Percentiles rank a stretch among this genome's conserved stretches.
Evolutionary conservation across 352 stramenopile genomes (phyloP).

Genomic region (Globisporangium ultimum): DNA sequence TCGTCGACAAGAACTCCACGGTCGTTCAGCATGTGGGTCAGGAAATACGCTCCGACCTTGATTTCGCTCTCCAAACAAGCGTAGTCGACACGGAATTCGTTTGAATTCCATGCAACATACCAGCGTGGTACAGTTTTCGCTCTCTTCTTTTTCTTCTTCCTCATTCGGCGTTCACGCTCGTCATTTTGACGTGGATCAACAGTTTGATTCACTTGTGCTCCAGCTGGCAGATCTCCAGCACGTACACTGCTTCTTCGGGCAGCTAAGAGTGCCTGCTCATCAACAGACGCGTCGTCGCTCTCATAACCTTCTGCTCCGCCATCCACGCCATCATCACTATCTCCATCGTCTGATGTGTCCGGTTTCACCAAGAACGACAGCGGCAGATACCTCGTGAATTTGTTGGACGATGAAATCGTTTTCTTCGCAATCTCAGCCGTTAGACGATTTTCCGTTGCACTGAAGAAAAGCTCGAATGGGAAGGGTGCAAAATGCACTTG

Average conservation of each 20-base stretch:
- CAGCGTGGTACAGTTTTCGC: constrained; percentile 69
- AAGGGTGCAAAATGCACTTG: constrained; percentile 47
- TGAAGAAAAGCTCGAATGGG: constrained; percentile 74
- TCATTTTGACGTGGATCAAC: constrained; percentile 32
- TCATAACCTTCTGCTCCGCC: constrained; percentile 51
- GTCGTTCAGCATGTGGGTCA: constrained; percentile 79
- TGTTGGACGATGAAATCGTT: constrained; percentile 76
- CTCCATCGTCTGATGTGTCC: constrained; percentile 59
- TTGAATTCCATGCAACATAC: constrained; percentile 86
- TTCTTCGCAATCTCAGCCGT: constrained; percentile 70
- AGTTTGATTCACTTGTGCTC: constrained; percentile 20
- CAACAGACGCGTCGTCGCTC: constrained; percentile 66
- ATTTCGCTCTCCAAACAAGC: constrained; percentile 69
- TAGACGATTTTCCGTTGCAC: constrained; percentile 54
- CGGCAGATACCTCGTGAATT: constrained; percentile 75
- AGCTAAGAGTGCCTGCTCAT: constrained; percentile 32
- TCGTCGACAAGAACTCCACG: constrained; percentile 78
- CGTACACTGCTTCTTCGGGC: constrained; percentile 25
- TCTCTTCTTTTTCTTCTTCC: constrained; percentile 72
- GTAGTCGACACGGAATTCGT: constrained; percentile 82
- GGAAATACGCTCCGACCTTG: constrained; percentile 81
- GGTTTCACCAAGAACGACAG: constrained; percentile 76
- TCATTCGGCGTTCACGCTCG: constrained; percentile 21
- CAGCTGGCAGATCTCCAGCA: constrained; percentile 12
- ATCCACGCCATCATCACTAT: constrained; percentile 60